Conservation (phyloP, 2,329 filamentous ascomycete species). For the Dothideomycetes sp. region DNA sequence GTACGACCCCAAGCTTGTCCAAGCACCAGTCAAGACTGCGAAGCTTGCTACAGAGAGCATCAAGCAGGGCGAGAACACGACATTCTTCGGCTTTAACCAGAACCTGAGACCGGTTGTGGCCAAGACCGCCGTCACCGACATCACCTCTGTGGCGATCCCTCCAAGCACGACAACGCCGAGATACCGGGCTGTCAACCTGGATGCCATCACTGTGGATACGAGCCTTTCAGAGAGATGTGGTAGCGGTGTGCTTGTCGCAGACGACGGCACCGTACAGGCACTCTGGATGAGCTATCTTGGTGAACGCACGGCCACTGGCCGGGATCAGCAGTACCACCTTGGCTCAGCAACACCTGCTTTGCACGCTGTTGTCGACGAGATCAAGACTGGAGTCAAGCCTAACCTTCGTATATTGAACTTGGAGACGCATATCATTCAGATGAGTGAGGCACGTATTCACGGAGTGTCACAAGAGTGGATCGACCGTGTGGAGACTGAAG, state of each 20-base stretch:
- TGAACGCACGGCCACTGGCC: conserved; percentile 67
- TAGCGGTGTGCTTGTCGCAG: conserved; percentile 80
- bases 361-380: conserved; percentile 76
- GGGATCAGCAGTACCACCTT: conserved; percentile 94
- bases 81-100: conserved; percentile 97
- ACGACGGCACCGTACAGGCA: conserved; percentile 87
- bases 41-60: conserved; percentile 71
- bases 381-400: conserved; percentile 68
- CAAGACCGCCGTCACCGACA: conserved; percentile 90
- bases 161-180: conserved; percentile 84
- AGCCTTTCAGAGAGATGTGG: conserved; percentile 84
- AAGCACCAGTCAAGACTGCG: conserved; percentile 84
- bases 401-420: conserved; percentile 84
- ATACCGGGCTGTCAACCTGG: conserved; percentile 89
- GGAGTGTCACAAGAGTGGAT: conserved; percentile 96
- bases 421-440: conserved; percentile 89
- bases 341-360: conserved; percentile 82
- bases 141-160: conserved; percentile 92
- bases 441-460: conserved; percentile 96
- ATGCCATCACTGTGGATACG: conserved; percentile 94
- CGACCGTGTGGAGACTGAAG: conserved; percentile 73
- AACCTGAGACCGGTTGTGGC: conserved; percentile 89
- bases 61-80: conserved; percentile 85
- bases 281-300: conserved; percentile 96
- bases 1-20: conserved; percentile 87